Base-by-base conservation (phyloP, 2,329 filamentous ascomycete genomes). In the Dactylonectria estremocensis region DNA sequence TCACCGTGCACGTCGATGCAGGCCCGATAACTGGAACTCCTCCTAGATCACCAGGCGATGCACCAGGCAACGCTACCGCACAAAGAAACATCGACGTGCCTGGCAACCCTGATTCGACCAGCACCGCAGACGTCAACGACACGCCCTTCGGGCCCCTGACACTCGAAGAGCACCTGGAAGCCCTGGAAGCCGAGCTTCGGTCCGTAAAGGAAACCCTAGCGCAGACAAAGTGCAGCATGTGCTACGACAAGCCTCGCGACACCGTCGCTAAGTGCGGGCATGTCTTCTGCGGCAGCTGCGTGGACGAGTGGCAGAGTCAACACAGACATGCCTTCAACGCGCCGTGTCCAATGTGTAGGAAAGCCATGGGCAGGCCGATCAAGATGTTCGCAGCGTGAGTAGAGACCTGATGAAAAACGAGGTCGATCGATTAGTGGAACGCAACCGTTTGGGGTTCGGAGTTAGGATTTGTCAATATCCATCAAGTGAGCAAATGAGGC, bases 191-290 rank as follows among this genome's bases (percentile, higher is more conserved):
- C 6, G 46, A 53, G 3, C 52, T 66, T 10, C 37, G n/a, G 13
- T 10, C 33, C 10, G 8, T 24, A 11, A 61, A 31, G 13, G 37
- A 46, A 1, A n/a, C 52, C 3, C 31, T 62, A 5, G 56, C 58
- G n/a, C 52, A 37, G 7, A 53, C 61, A 22, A 56, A 61, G 46
- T 66, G 64, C 28, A 48, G 58, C 16, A 66, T 66, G 64, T 66
- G 64, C 46, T 66, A 66, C 6, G 64, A 66, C 18, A 54, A 49
- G 14, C n/a, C n/a, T 3, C 53, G 37, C 20, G 53, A 66, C 13
- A 54, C 58, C 5, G 58, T 58, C 18, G 58, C 64, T 2, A 57
- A 58, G 18, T 66, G 64, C 37, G 64, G 64, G n/a, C 64, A 66
- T 46, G 46, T 53, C 9, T 66, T 66, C 37, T 66, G 64, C 53